Evolutionary conservation across 2,329 filamentous ascomycete species (phyloP), one percentile per base, ranked within the genome.

Genomic region (Ophiostoma triangulosporum): DNA sequence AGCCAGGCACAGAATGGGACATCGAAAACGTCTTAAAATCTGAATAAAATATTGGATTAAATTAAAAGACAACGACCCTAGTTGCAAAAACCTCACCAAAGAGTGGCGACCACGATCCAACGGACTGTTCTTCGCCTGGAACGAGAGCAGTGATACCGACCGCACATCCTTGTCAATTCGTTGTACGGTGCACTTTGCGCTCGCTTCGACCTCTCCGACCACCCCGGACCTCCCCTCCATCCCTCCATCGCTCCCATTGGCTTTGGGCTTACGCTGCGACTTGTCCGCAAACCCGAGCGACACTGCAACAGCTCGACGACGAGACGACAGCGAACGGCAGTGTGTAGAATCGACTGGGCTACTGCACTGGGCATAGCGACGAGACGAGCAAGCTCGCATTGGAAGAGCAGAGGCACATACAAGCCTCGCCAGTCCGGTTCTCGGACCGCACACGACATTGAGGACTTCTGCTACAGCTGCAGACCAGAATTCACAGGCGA

Each of bases 271-370:
- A n/a, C n/a, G n/a, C n/a, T 46, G n/a, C 14, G 43, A 26, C 46
- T 40, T 54, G 53, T 35, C 49, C 53, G 43, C 49, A 7, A 49
- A 43, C 24, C 49, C 49, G 49, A 48, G 14, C 24, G 40, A 45
- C 40, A 17, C 40, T 20, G 31, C 31, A 26, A 24, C 48, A 48
- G 26, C 48, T 29, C 11, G 20, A 17, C 17, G 38, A 29, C 48
- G 38, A 52, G 5, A n/a, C 53, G 40, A 27, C 17, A 26, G 40
- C n/a, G 17, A 35, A n/a, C n/a, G n/a, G 3, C 22, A 35, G 14
- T 27, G 24, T 24, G 17, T 17, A 17, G 38, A 2, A 15, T 15
- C 12, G 9, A 26, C 38, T 11, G 20, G n/a, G n/a, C n/a, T n/a
- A n/a, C n/a, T n/a, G n/a, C n/a, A n/a, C n/a, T n/a, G n/a, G n/a